phyloP scores from a whole-genome alignment of 768 basidiomycete genomes.

The Lactarius sanguifluus region DNA sequence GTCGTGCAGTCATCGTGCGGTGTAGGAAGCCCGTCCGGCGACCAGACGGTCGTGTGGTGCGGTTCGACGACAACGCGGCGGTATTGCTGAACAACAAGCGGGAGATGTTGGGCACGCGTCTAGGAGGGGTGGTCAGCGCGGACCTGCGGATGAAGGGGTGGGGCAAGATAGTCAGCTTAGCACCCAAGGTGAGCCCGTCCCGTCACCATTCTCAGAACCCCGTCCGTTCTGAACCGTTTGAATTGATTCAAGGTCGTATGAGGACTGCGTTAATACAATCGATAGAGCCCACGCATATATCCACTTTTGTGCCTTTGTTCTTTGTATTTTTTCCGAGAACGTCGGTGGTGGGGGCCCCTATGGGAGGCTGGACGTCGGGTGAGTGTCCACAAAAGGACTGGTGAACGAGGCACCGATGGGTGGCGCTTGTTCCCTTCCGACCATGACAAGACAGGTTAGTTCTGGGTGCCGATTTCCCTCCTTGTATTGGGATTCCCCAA shows the following conservation, averaged over 20 bases:
- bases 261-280: neutral
- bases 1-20: constrained; percentile 93
- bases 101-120: constrained; percentile 93
- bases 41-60: constrained; percentile 82
- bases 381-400: constrained; percentile 5
- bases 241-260: constrained; percentile 16
- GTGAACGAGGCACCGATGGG: constrained; percentile 8
- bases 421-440: constrained; percentile 11
- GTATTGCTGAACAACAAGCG: constrained; percentile 94
- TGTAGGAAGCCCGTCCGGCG: constrained; percentile 83
- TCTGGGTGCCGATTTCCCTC: neutral
- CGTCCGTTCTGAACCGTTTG: neutral
- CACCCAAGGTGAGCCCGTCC: constrained; percentile 69
- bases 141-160: constrained; percentile 90
- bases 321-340: constrained; percentile 9
- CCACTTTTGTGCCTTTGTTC: neutral
- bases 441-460: neutral
- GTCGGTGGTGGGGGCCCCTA: constrained; percentile 1
- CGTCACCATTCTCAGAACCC: constrained; percentile 8
- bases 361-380: neutral
- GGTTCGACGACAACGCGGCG: constrained; percentile 96
- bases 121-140: constrained; percentile 90
- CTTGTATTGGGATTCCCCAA: constrained; percentile 1
- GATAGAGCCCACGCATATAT: neutral
- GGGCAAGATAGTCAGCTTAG: constrained; percentile 90